A percentile compares a stretch with the other conserved stretches of the same genome.
Conservation (phyloP, 192 early-diverging fungal species). For the Dissophora globulifera region DNA sequence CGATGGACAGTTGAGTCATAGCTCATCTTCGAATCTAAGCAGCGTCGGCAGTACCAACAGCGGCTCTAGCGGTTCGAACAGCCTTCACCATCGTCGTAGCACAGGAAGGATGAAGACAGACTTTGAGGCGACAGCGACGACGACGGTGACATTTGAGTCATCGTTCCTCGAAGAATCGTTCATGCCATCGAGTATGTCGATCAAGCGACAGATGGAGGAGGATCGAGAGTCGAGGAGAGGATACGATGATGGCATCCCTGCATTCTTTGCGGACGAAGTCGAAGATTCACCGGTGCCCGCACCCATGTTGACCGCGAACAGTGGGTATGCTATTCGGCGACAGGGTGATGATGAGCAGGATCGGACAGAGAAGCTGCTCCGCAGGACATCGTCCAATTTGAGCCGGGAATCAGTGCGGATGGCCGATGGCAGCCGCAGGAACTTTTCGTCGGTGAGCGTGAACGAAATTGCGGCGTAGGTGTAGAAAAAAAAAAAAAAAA, state of each 20-base stretch:
- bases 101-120: slow-evolving; percentile 24
- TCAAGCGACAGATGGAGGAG: not conserved
- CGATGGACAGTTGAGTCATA: slow-evolving; percentile 28
- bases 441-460: too few species aligned
- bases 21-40: slow-evolving; percentile 25
- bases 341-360: slow-evolving; percentile 24
- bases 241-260: slow-evolving; percentile 47
- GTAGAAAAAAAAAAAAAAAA: too few species aligned
- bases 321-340: slow-evolving; percentile 1
- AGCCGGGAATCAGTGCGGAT: too few species aligned
- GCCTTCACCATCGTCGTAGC: slow-evolving; percentile 30
- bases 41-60: slow-evolving; percentile 24
- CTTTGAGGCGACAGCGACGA: not conserved
- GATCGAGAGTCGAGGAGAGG: slow-evolving; percentile 18
- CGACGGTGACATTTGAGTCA: not conserved
- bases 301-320: not conserved
- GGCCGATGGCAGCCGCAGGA: too few species aligned
- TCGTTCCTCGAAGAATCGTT: slow-evolving; percentile 15
- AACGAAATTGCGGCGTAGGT: too few species aligned
- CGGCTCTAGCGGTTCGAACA: slow-evolving; percentile 6
- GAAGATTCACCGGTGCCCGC: not conserved
- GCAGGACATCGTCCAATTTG: not conserved
- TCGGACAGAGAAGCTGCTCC: slow-evolving; percentile 1
- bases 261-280: slow-evolving; percentile 31
- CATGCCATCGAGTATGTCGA: slow-evolving; percentile 4